Percentiles rank a stretch among this genome's conserved stretches.
Conservation (phyloP, 257 asterid species). For the Henckelia pumila region DNA sequence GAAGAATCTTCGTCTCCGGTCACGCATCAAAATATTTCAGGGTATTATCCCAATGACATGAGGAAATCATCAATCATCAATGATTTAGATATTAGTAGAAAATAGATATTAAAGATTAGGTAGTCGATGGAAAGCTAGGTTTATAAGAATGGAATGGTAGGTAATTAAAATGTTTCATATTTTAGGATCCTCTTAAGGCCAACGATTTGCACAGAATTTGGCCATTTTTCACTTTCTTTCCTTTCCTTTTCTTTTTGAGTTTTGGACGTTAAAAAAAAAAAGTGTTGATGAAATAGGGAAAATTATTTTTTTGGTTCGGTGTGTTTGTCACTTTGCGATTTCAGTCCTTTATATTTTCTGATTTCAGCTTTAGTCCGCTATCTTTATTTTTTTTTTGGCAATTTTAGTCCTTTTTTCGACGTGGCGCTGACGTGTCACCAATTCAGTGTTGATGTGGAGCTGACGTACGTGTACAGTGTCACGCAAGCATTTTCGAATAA, state of each 20-base stretch:
- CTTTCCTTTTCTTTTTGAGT: not conserved
- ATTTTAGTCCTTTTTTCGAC: too few relatives aligned
- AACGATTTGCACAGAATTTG: not conserved
- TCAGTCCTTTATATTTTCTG: too few relatives aligned
- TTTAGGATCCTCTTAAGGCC: not conserved
- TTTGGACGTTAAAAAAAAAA: not conserved
- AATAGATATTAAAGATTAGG: too few relatives aligned
- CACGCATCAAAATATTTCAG: constrained; percentile 30
- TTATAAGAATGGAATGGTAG: not conserved
- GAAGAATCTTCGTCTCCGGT: constrained; percentile 14
- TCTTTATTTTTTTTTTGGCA: too few relatives aligned
- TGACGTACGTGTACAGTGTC: too few relatives aligned
- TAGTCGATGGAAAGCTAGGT: not conserved
- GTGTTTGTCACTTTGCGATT: too few relatives aligned
- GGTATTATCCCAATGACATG: not conserved
- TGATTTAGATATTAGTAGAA: not conserved
- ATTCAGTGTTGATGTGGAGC: too few relatives aligned
- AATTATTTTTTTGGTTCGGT: too few relatives aligned
- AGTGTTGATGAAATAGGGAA: not conserved
- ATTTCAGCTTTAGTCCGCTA: too few relatives aligned
- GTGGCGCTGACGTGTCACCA: too few relatives aligned
- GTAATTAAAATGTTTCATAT: not conserved
- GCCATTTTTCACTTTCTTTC: not conserved
- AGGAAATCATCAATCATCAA: not conserved
- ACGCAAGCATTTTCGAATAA: too few relatives aligned